Conservation (phyloP, 768 basidiomycete species). For the Scleroderma bovista region DNA sequence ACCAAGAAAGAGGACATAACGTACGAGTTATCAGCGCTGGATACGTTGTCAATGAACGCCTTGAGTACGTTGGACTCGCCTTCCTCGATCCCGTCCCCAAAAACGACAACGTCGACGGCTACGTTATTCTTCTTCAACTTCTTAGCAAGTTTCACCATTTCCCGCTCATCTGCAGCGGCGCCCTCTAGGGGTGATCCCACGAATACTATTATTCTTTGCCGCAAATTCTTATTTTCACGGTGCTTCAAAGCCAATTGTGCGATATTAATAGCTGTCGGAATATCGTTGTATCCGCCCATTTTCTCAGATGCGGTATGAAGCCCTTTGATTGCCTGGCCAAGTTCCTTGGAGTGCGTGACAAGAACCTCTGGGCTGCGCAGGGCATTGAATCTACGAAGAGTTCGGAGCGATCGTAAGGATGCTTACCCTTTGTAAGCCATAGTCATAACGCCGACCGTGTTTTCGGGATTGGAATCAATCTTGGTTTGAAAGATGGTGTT, state of each 20-base stretch:
- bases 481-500: conserved; percentile 88
- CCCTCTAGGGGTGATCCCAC: conserved; percentile 84
- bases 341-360: conserved; percentile 91
- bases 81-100: conserved; percentile 85
- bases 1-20: conserved; percentile 23
- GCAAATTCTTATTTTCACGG: conserved; percentile 95
- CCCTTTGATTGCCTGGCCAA: conserved; percentile 84
- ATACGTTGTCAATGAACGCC: conserved; percentile 78
- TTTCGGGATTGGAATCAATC: conserved; percentile 94
- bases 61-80: conserved; percentile 62
- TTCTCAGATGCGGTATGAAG: conserved; percentile 65
- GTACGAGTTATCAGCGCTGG: conserved; percentile 82
- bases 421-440: conserved; percentile 94
- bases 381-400: not conserved
- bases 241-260: conserved; percentile 97
- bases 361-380: conserved; percentile 81
- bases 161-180: conserved; percentile 64
- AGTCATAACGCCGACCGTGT: conserved; percentile 95
- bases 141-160: conserved; percentile 86
- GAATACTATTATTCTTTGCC: conserved; percentile 93
- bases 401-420: not conserved
- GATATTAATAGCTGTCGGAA: conserved; percentile 86
- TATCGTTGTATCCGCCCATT: conserved; percentile 78
- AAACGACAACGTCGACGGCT: conserved; percentile 84
- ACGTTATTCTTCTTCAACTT: conserved; percentile 99